phyloP scores from a whole-genome alignment of 2,329 filamentous ascomycete genomes.

The Monascus ruber region DNA sequence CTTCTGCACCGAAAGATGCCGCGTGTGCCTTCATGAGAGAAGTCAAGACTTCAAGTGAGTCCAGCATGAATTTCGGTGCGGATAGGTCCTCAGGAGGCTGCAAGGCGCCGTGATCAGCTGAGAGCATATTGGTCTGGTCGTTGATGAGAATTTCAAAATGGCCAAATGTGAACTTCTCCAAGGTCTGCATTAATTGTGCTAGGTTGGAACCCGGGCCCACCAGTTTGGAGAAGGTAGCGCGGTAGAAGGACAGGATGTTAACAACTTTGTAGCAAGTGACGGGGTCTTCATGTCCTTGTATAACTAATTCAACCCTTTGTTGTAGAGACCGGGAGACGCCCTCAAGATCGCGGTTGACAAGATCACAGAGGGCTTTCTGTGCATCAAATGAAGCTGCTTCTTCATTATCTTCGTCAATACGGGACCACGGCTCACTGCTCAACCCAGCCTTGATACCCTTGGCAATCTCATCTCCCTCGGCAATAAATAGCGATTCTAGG shows the following conservation, averaged over 20 bases:
- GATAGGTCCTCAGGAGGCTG: conserved; percentile 60
- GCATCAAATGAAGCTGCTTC: conserved; percentile 58
- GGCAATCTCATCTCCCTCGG: conserved; percentile 78
- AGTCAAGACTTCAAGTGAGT: conserved; percentile 66
- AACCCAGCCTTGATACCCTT: conserved; percentile 69
- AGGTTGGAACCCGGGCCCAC: conserved; percentile 59
- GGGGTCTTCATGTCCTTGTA: conserved; percentile 84
- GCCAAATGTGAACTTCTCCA: conserved; percentile 66
- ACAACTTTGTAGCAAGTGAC: conserved; percentile 81
- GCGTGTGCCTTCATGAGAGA: conserved; percentile 79
- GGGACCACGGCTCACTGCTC: conserved; percentile 74
- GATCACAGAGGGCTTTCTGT: conserved; percentile 65
- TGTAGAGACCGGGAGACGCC: conserved; percentile 75
- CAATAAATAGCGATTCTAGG: conserved; percentile 80
- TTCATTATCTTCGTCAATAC: conserved; percentile 47
- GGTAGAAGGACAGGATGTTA: conserved; percentile 83
- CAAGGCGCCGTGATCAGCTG: conserved; percentile 61
- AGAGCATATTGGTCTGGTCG: conserved; percentile 56
- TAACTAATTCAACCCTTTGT: conserved; percentile 80
- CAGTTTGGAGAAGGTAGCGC: conserved; percentile 69
- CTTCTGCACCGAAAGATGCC: conserved; percentile 51
- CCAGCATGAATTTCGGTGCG: conserved; percentile 67
- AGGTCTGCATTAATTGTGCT: conserved; percentile 53
- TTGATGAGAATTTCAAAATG: conserved; percentile 74
- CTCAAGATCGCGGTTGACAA: conserved; percentile 75